These are phyloP conservation scores for Zelonia costaricensis DNA, from an alignment of 208 protist genomes.

Conservation along the genomic window DNA sequence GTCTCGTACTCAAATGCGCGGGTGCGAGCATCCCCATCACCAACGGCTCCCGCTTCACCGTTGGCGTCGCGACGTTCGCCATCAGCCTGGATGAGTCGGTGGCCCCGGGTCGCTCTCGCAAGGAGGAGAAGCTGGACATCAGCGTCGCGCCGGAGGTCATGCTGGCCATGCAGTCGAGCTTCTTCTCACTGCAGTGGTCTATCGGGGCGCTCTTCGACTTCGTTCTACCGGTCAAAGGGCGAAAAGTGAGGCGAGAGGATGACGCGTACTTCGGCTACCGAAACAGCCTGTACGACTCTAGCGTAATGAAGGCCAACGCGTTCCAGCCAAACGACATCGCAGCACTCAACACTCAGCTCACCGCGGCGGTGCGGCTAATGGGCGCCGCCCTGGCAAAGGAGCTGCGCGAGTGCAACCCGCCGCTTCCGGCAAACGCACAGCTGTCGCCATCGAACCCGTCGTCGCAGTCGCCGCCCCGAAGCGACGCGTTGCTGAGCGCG, in stretches of 20 bases:
- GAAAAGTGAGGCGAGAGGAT: conserved; percentile 12
- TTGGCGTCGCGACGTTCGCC: conserved; percentile 45
- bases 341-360: conserved; percentile 35
- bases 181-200: conserved; percentile 74
- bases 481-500: neutral
- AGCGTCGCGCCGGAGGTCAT: conserved; percentile 27
- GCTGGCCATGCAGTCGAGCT: conserved; percentile 38
- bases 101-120: conserved; percentile 11
- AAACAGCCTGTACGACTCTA: conserved; percentile 28
- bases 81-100: conserved; percentile 33
- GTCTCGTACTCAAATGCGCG: conserved; percentile 32
- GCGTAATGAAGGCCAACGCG: conserved; percentile 22
- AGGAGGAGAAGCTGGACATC: conserved; percentile 11
- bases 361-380: conserved; percentile 46
- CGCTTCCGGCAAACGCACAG: neutral
- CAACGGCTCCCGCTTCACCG: conserved; percentile 45
- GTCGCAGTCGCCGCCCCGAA: neutral
- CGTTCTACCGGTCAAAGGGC: conserved; percentile 36
- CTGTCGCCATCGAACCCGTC: neutral
- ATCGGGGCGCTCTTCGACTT: conserved; percentile 67
- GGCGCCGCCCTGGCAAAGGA: conserved; percentile 30
- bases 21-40: conserved; percentile 28
- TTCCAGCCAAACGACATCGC: conserved; percentile 23
- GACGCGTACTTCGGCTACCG: conserved; percentile 26
- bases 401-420: conserved; percentile 13